Evolutionary conservation across 805 yeast species (phyloP).

Genomic region (Ogataea nitratoaversa): DNA sequence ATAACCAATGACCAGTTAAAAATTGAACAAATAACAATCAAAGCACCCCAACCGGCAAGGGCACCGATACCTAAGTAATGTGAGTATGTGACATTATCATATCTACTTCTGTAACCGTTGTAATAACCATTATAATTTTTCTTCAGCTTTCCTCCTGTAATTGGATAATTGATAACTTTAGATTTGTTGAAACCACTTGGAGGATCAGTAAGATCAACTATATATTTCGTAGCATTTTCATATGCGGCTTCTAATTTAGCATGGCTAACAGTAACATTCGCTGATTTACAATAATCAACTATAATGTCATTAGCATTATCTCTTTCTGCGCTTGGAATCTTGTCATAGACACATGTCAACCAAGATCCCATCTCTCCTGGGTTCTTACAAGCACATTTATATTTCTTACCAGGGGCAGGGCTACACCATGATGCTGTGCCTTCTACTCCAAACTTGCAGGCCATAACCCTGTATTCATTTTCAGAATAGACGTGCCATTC

Average conservation of each 20-base stretch:
- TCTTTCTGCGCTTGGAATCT: constrained; percentile 10
- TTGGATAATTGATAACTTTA: constrained; percentile 33
- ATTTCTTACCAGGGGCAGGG: background rate
- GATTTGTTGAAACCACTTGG: constrained; percentile 27
- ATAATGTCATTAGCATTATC: constrained; percentile 20
- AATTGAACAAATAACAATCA: constrained; percentile 39
- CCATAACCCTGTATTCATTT: constrained; percentile 13
- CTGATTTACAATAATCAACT: constrained; percentile 16
- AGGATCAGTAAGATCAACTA: constrained; percentile 29
- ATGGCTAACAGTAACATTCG: constrained; percentile 27
- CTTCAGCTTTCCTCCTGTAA: constrained; percentile 20
- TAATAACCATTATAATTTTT: constrained; percentile 24
- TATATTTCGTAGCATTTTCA: constrained; percentile 37
- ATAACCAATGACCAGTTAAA: constrained; percentile 38
- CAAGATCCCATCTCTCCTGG: constrained; percentile 27
- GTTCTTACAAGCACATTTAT: constrained; percentile 24
- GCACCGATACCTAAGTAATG: constrained; percentile 43
- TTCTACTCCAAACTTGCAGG: constrained; percentile 21
- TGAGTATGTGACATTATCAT: constrained; percentile 36
- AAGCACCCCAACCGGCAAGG: constrained; percentile 45
- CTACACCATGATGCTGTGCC: constrained; percentile 16
- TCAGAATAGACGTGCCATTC: constrained; percentile 15
- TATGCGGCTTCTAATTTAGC: constrained; percentile 34
- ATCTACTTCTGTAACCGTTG: constrained; percentile 27
- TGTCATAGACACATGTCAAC: constrained; percentile 23